Evolutionary conservation across 23 red algal species (phyloP).

Genomic region (Chondrus crispus): DNA sequence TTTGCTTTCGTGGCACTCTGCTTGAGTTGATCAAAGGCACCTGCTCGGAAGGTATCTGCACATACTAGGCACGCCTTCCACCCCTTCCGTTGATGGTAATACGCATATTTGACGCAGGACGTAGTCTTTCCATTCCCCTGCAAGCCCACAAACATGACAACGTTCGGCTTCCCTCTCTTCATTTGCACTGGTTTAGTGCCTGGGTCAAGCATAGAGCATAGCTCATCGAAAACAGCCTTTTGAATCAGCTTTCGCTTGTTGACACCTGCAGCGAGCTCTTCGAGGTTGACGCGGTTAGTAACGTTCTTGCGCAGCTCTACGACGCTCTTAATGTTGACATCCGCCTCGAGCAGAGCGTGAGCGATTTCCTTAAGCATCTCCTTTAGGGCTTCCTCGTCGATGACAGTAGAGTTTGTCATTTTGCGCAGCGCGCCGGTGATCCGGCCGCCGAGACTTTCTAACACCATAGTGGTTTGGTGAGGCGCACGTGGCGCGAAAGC

Average conservation of each 20-base stretch:
- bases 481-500: not conserved
- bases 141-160: conserved; percentile 98
- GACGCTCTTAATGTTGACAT: conserved; percentile 92
- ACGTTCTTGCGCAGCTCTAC: conserved; percentile 73
- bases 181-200: conserved; percentile 62
- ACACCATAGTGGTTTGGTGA: conserved; percentile 67
- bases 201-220: conserved; percentile 92
- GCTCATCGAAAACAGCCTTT: conserved; percentile 94
- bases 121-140: conserved; percentile 99
- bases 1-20: conserved; percentile 93
- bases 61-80: conserved; percentile 93
- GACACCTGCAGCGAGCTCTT: conserved; percentile 88
- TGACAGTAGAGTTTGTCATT: conserved; percentile 86
- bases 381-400: conserved; percentile 87
- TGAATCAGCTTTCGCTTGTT: conserved; percentile 96
- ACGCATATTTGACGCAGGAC: conserved; percentile 92
- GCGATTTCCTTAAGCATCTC: conserved; percentile 89
- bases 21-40: conserved; percentile 97
- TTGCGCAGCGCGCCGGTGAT: conserved; percentile 89
- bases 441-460: conserved; percentile 80
- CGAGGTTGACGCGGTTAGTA: conserved; percentile 70
- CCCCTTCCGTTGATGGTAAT: conserved; percentile 90
- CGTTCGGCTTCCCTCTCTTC: conserved; percentile 79
- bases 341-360: conserved; percentile 89
- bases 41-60: conserved; percentile 98